Evolutionary conservation across 208 protist genomes (phyloP).

Genomic region (Trichomonas tenax): DNA sequence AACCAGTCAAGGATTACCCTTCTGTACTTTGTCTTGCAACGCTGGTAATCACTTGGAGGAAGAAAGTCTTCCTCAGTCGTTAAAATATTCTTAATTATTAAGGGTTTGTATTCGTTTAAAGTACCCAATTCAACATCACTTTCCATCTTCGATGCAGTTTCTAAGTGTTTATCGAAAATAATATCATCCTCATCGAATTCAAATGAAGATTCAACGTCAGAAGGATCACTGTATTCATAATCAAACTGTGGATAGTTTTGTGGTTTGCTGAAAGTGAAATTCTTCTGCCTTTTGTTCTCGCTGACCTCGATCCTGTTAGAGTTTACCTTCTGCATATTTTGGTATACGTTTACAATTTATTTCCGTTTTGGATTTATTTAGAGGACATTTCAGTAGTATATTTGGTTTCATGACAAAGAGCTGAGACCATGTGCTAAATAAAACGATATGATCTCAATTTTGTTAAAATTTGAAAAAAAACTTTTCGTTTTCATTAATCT

Average conservation of each 20-base stretch:
- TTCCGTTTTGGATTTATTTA: no score
- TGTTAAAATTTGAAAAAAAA: no score
- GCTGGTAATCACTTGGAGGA: neutral
- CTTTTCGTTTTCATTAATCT: no score
- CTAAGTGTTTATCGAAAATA: neutral
- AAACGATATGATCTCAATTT: no score
- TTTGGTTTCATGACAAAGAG: no score
- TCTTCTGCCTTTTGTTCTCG: neutral
- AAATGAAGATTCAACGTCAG: neutral
- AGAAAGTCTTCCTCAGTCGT: neutral
- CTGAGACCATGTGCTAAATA: no score
- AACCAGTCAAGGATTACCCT: neutral
- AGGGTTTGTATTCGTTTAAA: neutral
- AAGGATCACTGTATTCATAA: neutral
- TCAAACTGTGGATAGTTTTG: neutral
- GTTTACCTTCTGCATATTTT: neutral
- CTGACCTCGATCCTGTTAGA: neutral
- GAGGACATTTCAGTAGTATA: no score
- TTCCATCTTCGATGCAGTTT: neutral
- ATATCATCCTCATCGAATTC: neutral
- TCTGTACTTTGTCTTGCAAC: neutral
- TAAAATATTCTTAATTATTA: neutral
- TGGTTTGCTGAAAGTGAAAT: neutral
- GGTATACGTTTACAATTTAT: neutral
- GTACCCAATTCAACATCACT: neutral